Base-by-base conservation (phyloP, 306 rosid species). In the Bauhinia variegata region DNA sequence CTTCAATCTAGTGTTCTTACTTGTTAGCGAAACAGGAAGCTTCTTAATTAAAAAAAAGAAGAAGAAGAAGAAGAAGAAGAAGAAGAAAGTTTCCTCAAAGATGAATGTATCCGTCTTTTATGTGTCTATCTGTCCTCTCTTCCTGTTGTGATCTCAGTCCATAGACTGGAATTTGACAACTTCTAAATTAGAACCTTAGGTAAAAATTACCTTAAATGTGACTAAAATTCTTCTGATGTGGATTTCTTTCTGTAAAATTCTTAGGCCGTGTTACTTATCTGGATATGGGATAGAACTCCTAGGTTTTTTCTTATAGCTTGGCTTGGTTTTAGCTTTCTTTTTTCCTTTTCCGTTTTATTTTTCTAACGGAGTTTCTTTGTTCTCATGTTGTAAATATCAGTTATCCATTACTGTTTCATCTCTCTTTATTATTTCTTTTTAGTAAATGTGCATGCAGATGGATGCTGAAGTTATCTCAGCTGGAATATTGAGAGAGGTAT, bases 401-500 rank as follows among this genome's bases (percentile, higher is more conserved):
- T 4, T n/a, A 54, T 64, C 62, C 19, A 50, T 42, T 51, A n/a
- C 15, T 44, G 38, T 61, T 73, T 73, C 71, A 33, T 58, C 67
- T 57, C 60, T 4, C 53, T 69, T 80, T 63, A 70, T 77, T 65
- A 76, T 77, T 74, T 65, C 23, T 63, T 65, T 79, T 75, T 80
- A 73, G 83, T 54, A 44, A 63, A 52, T 67, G 54, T 73, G 68
- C 54, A 51, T 77, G 72, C 79, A 88, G 89, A 89, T 88, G 97
- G 98, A 93, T 71, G 98, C 96, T 0, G 98, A 89, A 69, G 96
- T 89, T 42, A 89, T 93, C 67, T 88, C 96, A 5, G 90, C 96
- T 48, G 95, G 88, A 60, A 80, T 93, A 57, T 80, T 93, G 53
- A 78, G 88, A 49, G 87, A 83, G 54, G 89, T 76, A 34, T 52